These are phyloP conservation scores for Alternaria postmessia DNA, from an alignment of 2,329 filamentous ascomycete species.

Conservation along the genomic window DNA sequence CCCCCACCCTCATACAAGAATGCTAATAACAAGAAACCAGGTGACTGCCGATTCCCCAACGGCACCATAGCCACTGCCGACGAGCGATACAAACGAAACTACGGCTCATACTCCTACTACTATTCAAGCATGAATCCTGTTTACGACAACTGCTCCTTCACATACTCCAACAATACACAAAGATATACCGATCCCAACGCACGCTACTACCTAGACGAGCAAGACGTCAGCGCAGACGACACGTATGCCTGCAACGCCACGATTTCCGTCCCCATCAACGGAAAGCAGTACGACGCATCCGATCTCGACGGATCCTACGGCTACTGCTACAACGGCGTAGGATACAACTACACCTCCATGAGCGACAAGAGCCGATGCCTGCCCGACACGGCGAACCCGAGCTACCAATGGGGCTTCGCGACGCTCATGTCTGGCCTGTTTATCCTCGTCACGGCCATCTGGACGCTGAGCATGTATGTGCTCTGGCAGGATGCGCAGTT, in stretches of 20 bases:
- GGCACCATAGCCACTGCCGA: constrained; percentile 22
- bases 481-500: constrained; percentile 48
- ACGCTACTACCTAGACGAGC: rapidly evolving
- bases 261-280: constrained; percentile 18
- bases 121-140: not conserved
- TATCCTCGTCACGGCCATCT: constrained; percentile 42
- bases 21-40: constrained; percentile 13
- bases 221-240: not conserved
- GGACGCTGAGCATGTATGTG: constrained; percentile 45
- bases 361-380: constrained; percentile 33
- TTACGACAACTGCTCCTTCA: not conserved
- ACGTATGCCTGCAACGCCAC: constrained; percentile 25
- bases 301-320: constrained; percentile 15
- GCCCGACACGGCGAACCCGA: constrained; percentile 34
- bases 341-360: constrained; percentile 20
- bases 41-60: constrained; percentile 32
- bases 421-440: constrained; percentile 44
- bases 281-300: constrained; percentile 22
- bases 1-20: too few species aligned
- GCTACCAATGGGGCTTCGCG: constrained; percentile 51
- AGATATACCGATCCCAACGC: not conserved
- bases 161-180: constrained; percentile 21
- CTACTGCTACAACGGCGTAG: constrained; percentile 30
- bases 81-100: not conserved
- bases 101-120: not conserved